These are phyloP conservation scores for Auriscalpium vulgare DNA, from an alignment of 768 basidiomycete species.

Conservation along the genomic window DNA sequence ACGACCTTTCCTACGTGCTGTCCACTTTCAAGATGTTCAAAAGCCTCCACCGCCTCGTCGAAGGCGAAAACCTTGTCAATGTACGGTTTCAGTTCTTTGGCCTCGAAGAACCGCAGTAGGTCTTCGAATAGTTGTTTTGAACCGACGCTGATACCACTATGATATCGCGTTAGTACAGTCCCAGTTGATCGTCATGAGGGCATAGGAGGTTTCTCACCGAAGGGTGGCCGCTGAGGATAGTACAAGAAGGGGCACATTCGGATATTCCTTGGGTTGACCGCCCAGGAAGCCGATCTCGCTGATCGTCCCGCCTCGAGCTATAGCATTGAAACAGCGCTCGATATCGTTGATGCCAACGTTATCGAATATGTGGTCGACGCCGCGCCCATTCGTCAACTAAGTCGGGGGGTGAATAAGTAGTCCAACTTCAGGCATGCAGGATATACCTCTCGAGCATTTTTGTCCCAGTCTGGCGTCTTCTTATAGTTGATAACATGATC, in stretches of 20 bases:
- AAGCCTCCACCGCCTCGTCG: background rate
- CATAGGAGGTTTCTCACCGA: background rate
- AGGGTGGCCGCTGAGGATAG: background rate
- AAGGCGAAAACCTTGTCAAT: slow-evolving; percentile 2
- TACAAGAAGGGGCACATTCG: background rate
- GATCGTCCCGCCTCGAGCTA: background rate
- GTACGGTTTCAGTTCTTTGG: background rate
- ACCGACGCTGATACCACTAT: background rate
- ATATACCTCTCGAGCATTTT: background rate
- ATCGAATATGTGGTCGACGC: slow-evolving; percentile 1
- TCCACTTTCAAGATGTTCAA: background rate
- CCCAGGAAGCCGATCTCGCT: background rate
- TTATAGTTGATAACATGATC: slow-evolving; percentile 57
- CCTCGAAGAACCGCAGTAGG: background rate
- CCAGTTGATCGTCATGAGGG: background rate
- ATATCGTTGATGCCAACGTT: background rate
- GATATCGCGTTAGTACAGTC: background rate
- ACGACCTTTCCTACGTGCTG: slow-evolving; percentile 4
- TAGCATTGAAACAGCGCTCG: background rate
- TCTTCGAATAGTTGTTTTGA: background rate
- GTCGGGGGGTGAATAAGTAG: background rate
- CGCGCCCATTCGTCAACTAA: slow-evolving; percentile 1
- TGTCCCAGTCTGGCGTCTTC: slow-evolving; percentile 48
- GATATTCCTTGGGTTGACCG: background rate
- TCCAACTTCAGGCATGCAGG: background rate